Evolutionary conservation across 768 basidiomycete species (phyloP).

Genomic region (Lactarius akahatsu): DNA sequence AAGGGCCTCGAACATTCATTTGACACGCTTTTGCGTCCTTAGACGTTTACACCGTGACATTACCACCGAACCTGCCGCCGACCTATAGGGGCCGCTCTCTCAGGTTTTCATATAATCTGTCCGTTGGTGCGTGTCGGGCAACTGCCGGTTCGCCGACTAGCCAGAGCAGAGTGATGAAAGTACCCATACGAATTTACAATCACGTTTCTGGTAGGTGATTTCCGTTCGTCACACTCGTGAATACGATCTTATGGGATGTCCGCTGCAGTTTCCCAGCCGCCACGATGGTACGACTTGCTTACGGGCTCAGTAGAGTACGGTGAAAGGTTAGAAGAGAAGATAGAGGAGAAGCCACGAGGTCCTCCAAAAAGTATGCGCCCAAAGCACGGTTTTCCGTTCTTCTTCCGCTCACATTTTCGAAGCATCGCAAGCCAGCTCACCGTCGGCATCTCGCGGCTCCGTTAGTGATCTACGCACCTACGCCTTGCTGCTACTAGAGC

Average conservation of each 20-base stretch:
- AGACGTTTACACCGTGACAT: slow-evolving; percentile 77
- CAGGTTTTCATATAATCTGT: slow-evolving; percentile 84
- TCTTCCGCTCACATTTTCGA: slow-evolving; percentile 8
- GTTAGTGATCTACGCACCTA: slow-evolving; percentile 25
- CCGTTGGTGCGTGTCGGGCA: slow-evolving; percentile 83
- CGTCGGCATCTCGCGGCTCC: slow-evolving; percentile 15
- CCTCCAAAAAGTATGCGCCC: slow-evolving; percentile 18
- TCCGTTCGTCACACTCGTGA: not conserved
- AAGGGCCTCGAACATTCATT: slow-evolving; percentile 14
- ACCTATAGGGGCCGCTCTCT: slow-evolving; percentile 85
- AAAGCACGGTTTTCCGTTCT: slow-evolving; percentile 2
- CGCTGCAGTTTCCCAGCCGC: slow-evolving; percentile 21
- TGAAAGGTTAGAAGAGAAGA: slow-evolving; percentile 24
- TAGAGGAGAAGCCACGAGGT: slow-evolving; percentile 18
- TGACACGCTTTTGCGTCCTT: slow-evolving; percentile 11
- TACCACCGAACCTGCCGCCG: slow-evolving; percentile 85
- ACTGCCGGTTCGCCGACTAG: slow-evolving; percentile 44
- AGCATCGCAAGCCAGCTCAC: slow-evolving; percentile 4
- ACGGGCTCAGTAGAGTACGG: slow-evolving; percentile 16
- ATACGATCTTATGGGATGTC: slow-evolving; percentile 3
- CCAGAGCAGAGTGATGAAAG: slow-evolving; percentile 78
- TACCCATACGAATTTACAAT: slow-evolving; percentile 90
- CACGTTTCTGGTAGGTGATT: slow-evolving; percentile 63
- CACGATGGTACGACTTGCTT: slow-evolving; percentile 18
- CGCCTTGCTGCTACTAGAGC: slow-evolving; percentile 24